phyloP scores from a whole-genome alignment of 2,329 filamentous ascomycete genomes.

The Echinosphaeria canescens region DNA sequence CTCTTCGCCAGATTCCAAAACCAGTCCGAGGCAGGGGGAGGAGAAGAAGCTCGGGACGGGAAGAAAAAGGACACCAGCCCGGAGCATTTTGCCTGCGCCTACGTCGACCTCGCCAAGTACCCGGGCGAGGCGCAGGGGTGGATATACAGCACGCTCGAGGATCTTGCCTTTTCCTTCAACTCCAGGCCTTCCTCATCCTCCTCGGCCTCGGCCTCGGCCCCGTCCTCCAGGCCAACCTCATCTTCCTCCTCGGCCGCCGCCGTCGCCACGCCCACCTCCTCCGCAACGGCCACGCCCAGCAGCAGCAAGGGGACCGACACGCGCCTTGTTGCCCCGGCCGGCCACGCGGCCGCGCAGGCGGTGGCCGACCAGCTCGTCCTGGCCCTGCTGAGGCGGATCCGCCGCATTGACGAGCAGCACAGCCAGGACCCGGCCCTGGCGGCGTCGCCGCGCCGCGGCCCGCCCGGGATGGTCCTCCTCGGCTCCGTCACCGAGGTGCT shows the following conservation, averaged over 20 bases:
- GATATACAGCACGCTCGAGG: slow-evolving; percentile 32
- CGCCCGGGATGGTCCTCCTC: slow-evolving; percentile 13
- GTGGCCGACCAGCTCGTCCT: slow-evolving; percentile 8
- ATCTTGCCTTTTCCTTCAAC: neutral
- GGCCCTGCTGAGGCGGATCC: slow-evolving; percentile 9
- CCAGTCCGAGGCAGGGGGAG: neutral
- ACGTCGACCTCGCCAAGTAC: slow-evolving; percentile 34
- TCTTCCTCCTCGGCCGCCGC: no score
- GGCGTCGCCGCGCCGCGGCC: slow-evolving; percentile 3
- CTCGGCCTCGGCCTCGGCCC: no score
- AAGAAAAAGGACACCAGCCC: slow-evolving; percentile 1
- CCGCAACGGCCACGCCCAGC: no score
- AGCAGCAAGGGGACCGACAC: no score
- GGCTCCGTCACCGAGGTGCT: slow-evolving; percentile 18
- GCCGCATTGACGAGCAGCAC: slow-evolving; percentile 8
- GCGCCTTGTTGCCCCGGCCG: no score
- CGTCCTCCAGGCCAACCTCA: no score
- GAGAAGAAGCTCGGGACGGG: slow-evolving; percentile 1
- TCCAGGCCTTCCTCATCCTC: neutral
- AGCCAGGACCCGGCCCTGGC: slow-evolving; percentile 5
- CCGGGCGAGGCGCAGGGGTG: slow-evolving; percentile 46
- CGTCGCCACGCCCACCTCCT: no score
- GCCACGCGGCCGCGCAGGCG: no score
- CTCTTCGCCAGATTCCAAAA: slow-evolving; percentile 14
- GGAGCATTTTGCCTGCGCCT: slow-evolving; percentile 28